These are phyloP conservation scores for Hyphopichia buzzinii DNA, from an alignment of 1,139 yeast species.

Conservation along the genomic window DNA sequence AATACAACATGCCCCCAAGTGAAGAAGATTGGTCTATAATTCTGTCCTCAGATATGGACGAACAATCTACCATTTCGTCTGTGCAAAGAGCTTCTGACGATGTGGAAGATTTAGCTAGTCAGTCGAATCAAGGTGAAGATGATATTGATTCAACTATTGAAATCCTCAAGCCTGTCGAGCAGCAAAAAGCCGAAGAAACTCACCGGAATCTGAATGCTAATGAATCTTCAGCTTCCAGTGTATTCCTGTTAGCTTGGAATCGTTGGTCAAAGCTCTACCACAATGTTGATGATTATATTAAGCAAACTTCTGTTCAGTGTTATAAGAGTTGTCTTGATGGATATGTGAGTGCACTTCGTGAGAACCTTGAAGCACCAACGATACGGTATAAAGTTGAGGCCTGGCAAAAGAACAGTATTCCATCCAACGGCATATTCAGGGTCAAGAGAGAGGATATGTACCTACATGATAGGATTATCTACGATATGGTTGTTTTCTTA, in stretches of 20 bases:
- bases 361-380: conserved; percentile 3
- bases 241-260: too few relatives aligned
- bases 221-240: too few relatives aligned
- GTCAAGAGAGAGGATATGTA: conserved; percentile 1
- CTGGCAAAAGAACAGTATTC: conserved; percentile 2
- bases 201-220: too few relatives aligned
- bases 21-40: conserved; percentile 50
- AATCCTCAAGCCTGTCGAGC: not conserved
- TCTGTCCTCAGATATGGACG: conserved; percentile 43
- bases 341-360: not conserved
- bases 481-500: conserved; percentile 7
- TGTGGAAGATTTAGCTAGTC: conserved; percentile 1
- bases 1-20: conserved; percentile 4
- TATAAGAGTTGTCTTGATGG: conserved; percentile 1
- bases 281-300: not conserved
- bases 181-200: not conserved
- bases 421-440: not conserved
- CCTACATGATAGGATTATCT: conserved; percentile 1
- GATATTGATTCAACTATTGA: conserved; percentile 5
- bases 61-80: conserved; percentile 24
- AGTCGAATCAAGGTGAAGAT: conserved; percentile 2
- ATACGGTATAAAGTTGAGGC: conserved; percentile 2
- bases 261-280: not conserved
- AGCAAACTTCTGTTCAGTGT: not conserved
- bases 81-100: conserved; percentile 2